phyloP scores from a whole-genome alignment of 345 rosid species.

The Schrenkiella parvula region DNA sequence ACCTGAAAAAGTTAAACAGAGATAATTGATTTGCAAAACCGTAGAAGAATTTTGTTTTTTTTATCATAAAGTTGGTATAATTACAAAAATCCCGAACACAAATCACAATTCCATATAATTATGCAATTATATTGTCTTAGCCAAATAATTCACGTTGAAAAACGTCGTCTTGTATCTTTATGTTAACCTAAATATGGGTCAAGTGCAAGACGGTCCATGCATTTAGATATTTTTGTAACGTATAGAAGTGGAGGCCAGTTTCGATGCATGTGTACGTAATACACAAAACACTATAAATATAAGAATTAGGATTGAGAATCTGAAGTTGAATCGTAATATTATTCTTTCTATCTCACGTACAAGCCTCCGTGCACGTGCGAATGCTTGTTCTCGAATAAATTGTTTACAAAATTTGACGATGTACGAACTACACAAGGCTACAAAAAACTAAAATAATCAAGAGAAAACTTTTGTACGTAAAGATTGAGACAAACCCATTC shows the following conservation, averaged over 20 bases:
- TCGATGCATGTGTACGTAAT: constrained; percentile 19
- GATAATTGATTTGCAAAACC: not conserved
- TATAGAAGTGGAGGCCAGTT: not conserved
- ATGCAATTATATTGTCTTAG: too few relatives aligned
- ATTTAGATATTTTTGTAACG: constrained; percentile 11
- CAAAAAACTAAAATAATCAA: constrained; percentile 5
- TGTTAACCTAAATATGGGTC: constrained; percentile 6
- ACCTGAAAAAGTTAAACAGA: not conserved
- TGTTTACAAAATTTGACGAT: not conserved
- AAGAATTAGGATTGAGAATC: constrained; percentile 3
- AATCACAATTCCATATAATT: not conserved
- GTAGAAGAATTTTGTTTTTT: not conserved
- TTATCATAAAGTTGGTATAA: not conserved
- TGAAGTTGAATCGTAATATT: constrained; percentile 26
- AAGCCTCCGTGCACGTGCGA: constrained; percentile 14
- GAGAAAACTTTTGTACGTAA: constrained; percentile 2
- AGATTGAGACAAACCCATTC: constrained; percentile 18
- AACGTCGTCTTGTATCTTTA: constrained; percentile 2
- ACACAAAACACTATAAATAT: not conserved
- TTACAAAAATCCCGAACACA: not conserved
- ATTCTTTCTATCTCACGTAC: constrained; percentile 14
- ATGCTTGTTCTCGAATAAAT: not conserved
- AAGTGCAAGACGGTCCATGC: constrained; percentile 24
- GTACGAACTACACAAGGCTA: constrained; percentile 24
- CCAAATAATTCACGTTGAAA: constrained; percentile 11